phyloP scores from a whole-genome alignment of 2,329 filamentous ascomycete species.

The Drechslerella stenobrocha region DNA sequence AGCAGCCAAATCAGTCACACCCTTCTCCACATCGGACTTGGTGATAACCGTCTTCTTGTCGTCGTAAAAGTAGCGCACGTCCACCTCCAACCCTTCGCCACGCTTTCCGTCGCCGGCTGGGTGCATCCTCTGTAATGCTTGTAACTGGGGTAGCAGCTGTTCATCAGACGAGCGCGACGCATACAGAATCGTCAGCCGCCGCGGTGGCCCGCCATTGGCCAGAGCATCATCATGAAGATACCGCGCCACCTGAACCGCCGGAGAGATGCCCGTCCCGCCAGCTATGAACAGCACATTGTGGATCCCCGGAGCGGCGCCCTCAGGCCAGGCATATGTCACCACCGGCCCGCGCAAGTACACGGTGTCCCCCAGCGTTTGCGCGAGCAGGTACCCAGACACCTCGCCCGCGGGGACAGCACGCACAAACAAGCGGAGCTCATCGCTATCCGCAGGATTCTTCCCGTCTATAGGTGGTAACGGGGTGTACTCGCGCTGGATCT shows the following conservation, averaged over 20 bases:
- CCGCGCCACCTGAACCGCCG: slow-evolving; percentile 77
- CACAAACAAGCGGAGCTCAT: slow-evolving; percentile 69
- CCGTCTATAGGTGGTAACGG: slow-evolving; percentile 78
- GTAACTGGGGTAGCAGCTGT: slow-evolving; percentile 59
- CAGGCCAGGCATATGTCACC: slow-evolving; percentile 64
- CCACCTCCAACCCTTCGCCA: slow-evolving; percentile 65
- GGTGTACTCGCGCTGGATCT: slow-evolving; percentile 90
- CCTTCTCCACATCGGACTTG: slow-evolving; percentile 69
- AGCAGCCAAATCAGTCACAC: slow-evolving; percentile 59
- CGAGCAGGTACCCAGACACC: slow-evolving; percentile 78
- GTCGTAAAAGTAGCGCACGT: slow-evolving; percentile 59
- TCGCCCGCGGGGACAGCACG: slow-evolving; percentile 78
- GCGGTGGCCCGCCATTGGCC: slow-evolving; percentile 48
- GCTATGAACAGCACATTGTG: slow-evolving; percentile 75
- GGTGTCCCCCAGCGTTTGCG: slow-evolving; percentile 64
- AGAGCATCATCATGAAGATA: slow-evolving; percentile 61
- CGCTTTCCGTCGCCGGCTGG: slow-evolving; percentile 60
- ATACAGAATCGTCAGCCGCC: slow-evolving; percentile 75
- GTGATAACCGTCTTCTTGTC: slow-evolving; percentile 66
- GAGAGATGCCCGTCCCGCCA: slow-evolving; percentile 88
- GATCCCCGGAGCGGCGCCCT: slow-evolving; percentile 56
- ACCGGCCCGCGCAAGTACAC: slow-evolving; percentile 80
- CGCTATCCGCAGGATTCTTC: slow-evolving; percentile 53
- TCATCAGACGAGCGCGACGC: slow-evolving; percentile 58
- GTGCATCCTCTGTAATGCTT: slow-evolving; percentile 67